A percentile compares a stretch with the other conserved stretches of the same genome.
These are phyloP conservation scores for Tremellales sp. DNA, from an alignment of 1,284 basidiomycete genomes.

Conservation along the genomic window DNA sequence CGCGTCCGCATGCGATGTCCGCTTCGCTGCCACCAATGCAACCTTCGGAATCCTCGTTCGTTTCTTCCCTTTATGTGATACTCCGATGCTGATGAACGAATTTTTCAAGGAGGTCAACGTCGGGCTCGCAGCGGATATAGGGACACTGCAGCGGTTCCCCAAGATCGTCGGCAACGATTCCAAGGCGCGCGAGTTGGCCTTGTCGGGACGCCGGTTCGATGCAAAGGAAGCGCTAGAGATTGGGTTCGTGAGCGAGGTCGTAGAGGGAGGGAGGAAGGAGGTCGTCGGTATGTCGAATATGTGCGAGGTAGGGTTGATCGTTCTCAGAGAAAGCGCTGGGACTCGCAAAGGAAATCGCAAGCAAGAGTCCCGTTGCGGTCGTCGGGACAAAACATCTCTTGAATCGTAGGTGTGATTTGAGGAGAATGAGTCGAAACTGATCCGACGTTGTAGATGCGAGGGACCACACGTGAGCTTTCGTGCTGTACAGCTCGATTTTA, in stretches of 20 bases:
- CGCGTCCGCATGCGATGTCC: constrained; percentile 73
- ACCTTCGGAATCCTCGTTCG: constrained; percentile 72
- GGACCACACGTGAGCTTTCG: constrained; percentile 62
- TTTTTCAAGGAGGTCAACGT: constrained; percentile 79
- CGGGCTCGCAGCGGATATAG: constrained; percentile 85
- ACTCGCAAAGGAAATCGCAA: constrained; percentile 64
- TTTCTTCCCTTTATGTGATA: neutral
- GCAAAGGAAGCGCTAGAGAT: constrained; percentile 66
- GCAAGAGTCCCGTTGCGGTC: constrained; percentile 78
- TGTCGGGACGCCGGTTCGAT: constrained; percentile 69
- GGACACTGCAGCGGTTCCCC: constrained; percentile 78
- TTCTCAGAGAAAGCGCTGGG: constrained; percentile 57
- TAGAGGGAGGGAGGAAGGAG: constrained; percentile 61
- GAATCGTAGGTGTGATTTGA: constrained; percentile 37
- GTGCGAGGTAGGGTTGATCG: neutral
- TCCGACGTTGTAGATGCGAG: constrained; percentile 55
- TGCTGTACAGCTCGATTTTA: neutral
- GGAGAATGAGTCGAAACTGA: neutral
- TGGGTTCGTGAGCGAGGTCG: constrained; percentile 73
- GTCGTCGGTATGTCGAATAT: constrained; percentile 40
- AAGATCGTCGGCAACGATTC: constrained; percentile 77
- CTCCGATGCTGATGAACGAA: neutral
- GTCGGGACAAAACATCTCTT: constrained; percentile 73
- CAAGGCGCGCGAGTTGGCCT: constrained; percentile 71
- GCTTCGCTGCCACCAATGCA: constrained; percentile 64